A percentile compares a stretch with the other conserved stretches of the same genome.
These are phyloP conservation scores for Exophiala spinifera DNA, from an alignment of 2,329 filamentous ascomycete species.

Conservation along the genomic window DNA sequence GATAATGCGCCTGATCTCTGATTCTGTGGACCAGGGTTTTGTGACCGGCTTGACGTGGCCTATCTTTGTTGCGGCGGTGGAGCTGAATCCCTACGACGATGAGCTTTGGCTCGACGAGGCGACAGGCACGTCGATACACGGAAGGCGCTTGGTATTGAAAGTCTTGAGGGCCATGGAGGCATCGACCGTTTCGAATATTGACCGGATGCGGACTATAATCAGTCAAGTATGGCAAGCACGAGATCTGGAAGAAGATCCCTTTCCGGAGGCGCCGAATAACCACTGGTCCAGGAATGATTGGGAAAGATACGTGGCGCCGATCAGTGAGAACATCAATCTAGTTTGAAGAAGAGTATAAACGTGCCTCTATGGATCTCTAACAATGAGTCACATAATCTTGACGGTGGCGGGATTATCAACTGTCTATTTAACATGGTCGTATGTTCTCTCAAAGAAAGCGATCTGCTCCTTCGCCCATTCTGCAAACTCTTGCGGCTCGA, in stretches of 20 bases:
- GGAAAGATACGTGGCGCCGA: slow-evolving; percentile 4
- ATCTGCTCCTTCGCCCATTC: slow-evolving; percentile 8
- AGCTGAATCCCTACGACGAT: slow-evolving; percentile 6
- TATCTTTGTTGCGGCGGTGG: slow-evolving; percentile 2
- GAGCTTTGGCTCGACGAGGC: slow-evolving; percentile 4
- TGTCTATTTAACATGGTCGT: slow-evolving; percentile 8
- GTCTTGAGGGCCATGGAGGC: slow-evolving; percentile 4
- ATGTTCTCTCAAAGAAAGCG: slow-evolving; percentile 5
- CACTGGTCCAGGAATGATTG: slow-evolving; percentile 5
- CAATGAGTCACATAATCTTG: too few species aligned
- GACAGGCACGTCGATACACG: not conserved
- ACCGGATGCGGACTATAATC: slow-evolving; percentile 7
- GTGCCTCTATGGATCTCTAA: too few species aligned
- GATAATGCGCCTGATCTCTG: not conserved
- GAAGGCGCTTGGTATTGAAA: not conserved
- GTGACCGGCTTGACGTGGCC: slow-evolving; percentile 6
- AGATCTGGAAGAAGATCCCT: slow-evolving; percentile 6
- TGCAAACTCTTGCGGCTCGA: slow-evolving; percentile 4
- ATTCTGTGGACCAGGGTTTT: slow-evolving; percentile 2
- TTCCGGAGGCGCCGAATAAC: slow-evolving; percentile 1
- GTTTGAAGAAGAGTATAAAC: not conserved
- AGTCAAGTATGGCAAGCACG: slow-evolving; percentile 7
- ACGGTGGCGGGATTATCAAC: not conserved
- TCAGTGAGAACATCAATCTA: slow-evolving; percentile 8
- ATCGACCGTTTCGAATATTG: slow-evolving; percentile 5